Base-by-base conservation (phyloP, 164 flowering plant genomes). In the Protea cynaroides region DNA sequence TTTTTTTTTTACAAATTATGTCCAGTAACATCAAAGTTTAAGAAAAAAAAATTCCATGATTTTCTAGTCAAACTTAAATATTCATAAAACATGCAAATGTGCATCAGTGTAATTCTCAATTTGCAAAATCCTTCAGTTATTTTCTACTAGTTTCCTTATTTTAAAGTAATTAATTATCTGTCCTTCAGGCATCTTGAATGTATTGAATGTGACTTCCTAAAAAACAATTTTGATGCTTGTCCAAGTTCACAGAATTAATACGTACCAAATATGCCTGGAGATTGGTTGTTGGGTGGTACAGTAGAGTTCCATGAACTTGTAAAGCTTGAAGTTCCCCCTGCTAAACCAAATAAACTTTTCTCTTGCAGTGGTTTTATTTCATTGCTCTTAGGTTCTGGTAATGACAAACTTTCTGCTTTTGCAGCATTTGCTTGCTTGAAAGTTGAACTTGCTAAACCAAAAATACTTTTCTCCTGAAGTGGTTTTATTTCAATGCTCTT, bases 221-320 rank as follows among this genome's bases (percentile, higher is more conserved):
- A n/a, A 12, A 40, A 1, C 46, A 40, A 4, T 40, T 0, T n/a
- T 40, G 14, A 40, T 1, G 8, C 8, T 40, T 40, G 9, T 25
- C 29, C 14, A 58, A 59, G 53, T 38, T 19, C 50, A 69, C 17
- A 58, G 56, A 70, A 58, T n/a, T 51, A 44, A 62, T 5, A 68
- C 86, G 19, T 78, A 86, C 96, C 95, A 74, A 86, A 84, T 14
- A 73, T 25, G 56, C 74, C 51, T 2, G 86, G 75, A 25, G 74
- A 51, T 61, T 76, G 81, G 72, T 62, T 76, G 69, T 62, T 75
- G 14, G 77, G 73, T 47, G 62, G 19, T 53, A 47, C 22, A 52
- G 73, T 72, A 57, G 84, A 68, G 70, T 80, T 71, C 90, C 90
- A 84, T 40, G 86, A 69, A 60, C 64, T 77, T 25, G 81, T 63